Conservation (phyloP, 1,284 basidiomycete species). For the Papiliotrema laurentii region DNA sequence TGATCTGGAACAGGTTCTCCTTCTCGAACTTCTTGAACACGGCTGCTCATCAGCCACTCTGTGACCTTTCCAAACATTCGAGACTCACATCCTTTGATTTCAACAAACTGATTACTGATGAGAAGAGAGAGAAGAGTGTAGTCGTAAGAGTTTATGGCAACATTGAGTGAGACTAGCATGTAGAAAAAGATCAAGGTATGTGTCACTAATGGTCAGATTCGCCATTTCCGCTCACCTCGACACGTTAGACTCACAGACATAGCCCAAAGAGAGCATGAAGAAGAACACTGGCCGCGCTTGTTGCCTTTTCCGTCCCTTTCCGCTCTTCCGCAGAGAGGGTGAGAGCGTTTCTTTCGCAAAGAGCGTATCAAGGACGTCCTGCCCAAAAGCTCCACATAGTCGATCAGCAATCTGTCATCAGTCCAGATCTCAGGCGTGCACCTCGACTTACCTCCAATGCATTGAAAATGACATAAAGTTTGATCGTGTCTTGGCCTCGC, state of each 20-base stretch:
- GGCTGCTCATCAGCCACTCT: conserved; percentile 29
- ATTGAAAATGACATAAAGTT: conserved; percentile 98
- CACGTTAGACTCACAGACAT: conserved; percentile 61
- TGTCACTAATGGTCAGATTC: conserved; percentile 55
- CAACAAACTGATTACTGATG: conserved; percentile 97
- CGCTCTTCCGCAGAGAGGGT: conserved; percentile 19
- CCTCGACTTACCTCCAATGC: conserved; percentile 69
- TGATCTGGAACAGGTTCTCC: conserved; percentile 98
- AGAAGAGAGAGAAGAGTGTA: conserved; percentile 90
- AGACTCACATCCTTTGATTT: conserved; percentile 84
- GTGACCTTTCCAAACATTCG: background rate
- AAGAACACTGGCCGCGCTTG: conserved; percentile 68
- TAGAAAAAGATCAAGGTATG: conserved; percentile 97
- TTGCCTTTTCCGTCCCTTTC: conserved; percentile 44
- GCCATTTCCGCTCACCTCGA: background rate
- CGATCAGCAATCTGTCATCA: conserved; percentile 79
- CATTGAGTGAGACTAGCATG: conserved; percentile 91
- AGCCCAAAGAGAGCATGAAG: conserved; percentile 76
- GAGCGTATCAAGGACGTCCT: conserved; percentile 93
- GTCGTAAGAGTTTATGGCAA: conserved; percentile 98
- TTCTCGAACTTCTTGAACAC: conserved; percentile 99
- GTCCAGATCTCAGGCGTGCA: background rate
- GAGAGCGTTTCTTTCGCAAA: conserved; percentile 89
- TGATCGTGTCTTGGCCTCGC: conserved; percentile 97
- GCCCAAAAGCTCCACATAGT: conserved; percentile 92